These are phyloP conservation scores for Candida multigemmis DNA, from an alignment of 805 yeast genomes.

Conservation along the genomic window DNA sequence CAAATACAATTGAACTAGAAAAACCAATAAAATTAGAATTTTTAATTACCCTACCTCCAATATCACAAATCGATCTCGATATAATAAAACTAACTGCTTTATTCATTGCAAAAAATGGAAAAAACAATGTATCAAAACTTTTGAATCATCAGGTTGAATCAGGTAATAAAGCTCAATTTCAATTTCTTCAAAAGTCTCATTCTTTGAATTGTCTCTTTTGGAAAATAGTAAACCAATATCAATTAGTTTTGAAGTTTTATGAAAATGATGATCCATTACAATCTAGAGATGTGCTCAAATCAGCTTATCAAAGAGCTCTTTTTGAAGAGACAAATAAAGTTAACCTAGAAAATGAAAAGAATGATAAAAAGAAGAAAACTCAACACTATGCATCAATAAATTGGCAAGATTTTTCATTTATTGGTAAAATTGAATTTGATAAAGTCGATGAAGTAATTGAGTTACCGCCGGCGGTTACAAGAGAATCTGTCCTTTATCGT, in stretches of 20 bases:
- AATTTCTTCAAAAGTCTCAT: conserved; percentile 53
- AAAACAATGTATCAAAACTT: conserved; percentile 21
- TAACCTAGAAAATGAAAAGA: conserved; percentile 15
- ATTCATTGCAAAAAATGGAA: conserved; percentile 55
- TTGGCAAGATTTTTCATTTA: conserved; percentile 78
- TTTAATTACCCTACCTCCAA: conserved; percentile 19
- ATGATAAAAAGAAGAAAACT: conserved; percentile 25
- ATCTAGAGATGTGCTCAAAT: conserved; percentile 28
- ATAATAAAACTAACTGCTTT: conserved; percentile 67
- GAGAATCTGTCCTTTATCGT: conserved; percentile 53
- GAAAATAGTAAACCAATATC: conserved; percentile 49
- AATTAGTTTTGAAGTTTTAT: conserved; percentile 9
- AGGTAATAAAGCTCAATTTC: conserved; percentile 48
- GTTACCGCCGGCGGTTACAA: conserved; percentile 43
- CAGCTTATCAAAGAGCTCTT: conserved; percentile 50
- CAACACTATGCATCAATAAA: conserved; percentile 66
- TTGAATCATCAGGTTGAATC: conserved; percentile 26
- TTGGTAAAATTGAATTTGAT: conserved; percentile 59
- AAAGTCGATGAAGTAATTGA: conserved; percentile 52
- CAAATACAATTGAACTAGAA: conserved; percentile 4
- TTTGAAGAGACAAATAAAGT: conserved; percentile 31
- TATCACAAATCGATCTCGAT: conserved; percentile 58
- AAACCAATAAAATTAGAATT: conserved; percentile 14
- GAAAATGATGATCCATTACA: conserved; percentile 5
- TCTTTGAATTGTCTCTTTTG: conserved; percentile 47